Evolutionary conservation across 345 rosid species (phyloP), one percentile per base, ranked within the genome.

Genomic region (Citrus australasica): DNA sequence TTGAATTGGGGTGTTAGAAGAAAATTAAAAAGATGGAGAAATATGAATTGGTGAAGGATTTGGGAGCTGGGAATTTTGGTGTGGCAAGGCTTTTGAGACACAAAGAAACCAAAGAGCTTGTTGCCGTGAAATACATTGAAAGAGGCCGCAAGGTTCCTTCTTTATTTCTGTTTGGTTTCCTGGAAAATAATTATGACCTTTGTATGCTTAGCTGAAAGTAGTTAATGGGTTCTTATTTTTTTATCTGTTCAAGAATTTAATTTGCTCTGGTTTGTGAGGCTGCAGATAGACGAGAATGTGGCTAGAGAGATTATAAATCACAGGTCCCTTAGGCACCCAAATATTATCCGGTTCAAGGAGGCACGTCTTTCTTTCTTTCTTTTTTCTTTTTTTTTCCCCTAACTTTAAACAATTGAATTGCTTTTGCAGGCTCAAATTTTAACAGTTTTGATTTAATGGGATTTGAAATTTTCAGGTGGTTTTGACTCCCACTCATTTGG

Each of bases 291-390:
- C 75, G 98, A 94, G 89, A 93, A 94, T 78, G 98, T 94, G 24
- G 97, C 95, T 1, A 90, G 98, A 80, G 98, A 94, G 92, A 94
- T 94, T 69, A 93, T 93, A 71, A 94, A 93, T 85, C 98, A 94
- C 87, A 87, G 98, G 87, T 93, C 97, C 70, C 95, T 93, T 42
- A 85, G 91, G 77, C 98, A 94, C 83, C 95, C 98, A 4, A 94
- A 94, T 84, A 94, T 94, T 67, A 93, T 94, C 79, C 85, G 97
- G 7, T 94, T 94, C 83, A 94, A 93, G 81, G 98, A 94, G 95
- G 98, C 79, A 79, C 83, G 83, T 70, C 1, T 22, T 72, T 51
- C 0, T 48, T 7, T 64, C 21, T 46, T 58, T 14, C 4, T 1
- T 35, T 35, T 28, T 32, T 38, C 42, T 7, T 65, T 21, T 38